Evolutionary conservation across 2,329 filamentous ascomycete species (phyloP).

Genomic region (Emmonsiellopsis sp.): DNA sequence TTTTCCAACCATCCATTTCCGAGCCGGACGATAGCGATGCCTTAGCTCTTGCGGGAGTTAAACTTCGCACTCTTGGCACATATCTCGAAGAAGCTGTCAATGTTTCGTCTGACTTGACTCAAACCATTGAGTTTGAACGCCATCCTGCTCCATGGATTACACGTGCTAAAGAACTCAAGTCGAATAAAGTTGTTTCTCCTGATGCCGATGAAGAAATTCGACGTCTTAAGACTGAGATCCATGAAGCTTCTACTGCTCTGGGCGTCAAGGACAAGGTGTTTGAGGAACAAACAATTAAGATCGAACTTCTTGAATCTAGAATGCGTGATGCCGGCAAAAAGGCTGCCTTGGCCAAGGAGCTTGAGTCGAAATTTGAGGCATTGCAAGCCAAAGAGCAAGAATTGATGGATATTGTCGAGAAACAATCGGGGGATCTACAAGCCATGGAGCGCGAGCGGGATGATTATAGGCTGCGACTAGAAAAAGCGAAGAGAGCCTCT

Average conservation of each 20-base stretch:
- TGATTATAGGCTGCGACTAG: constrained; percentile 31
- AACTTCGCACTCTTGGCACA: constrained; percentile 54
- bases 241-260: constrained; percentile 63
- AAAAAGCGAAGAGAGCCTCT: constrained; percentile 32
- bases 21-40: constrained; percentile 42
- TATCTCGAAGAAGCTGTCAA: constrained; percentile 62
- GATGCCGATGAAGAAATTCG: constrained; percentile 80
- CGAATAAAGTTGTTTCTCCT: constrained; percentile 68
- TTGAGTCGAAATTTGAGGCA: constrained; percentile 33
- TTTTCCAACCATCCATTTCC: constrained; percentile 16
- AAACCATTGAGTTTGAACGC: constrained; percentile 70
- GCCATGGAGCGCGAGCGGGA: constrained; percentile 30
- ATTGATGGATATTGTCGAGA: constrained; percentile 23
- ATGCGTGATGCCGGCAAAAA: constrained; percentile 78
- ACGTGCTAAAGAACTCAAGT: constrained; percentile 69
- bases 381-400: constrained; percentile 25
- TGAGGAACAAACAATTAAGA: constrained; percentile 80
- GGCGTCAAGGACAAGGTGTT: constrained; percentile 70
- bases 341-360: constrained; percentile 42
- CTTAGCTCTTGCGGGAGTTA: constrained; percentile 58
- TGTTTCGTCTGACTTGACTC: constrained; percentile 59
- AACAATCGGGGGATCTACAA: constrained; percentile 28
- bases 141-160: constrained; percentile 71
- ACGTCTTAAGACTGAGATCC: constrained; percentile 68
- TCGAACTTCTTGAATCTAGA: constrained; percentile 80